Evolutionary conservation across 345 rosid species (phyloP), one percentile per base, ranked within the genome.

Genomic region (Eutrema japonicum): DNA sequence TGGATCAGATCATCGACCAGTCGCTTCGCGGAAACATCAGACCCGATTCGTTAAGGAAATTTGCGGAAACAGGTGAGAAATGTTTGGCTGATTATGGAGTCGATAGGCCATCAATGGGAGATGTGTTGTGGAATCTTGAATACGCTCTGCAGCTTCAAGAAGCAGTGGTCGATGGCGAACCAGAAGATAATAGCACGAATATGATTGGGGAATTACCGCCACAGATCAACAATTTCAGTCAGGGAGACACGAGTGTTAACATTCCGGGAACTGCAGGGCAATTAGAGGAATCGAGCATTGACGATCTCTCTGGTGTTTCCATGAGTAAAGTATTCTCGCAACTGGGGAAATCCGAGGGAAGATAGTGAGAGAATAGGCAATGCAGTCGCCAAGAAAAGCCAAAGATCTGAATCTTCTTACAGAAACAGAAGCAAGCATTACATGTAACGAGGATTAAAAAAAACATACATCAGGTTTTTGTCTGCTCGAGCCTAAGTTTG

Each of bases 251-350:
- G 8, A 74, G 76, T 37, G 78, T 79, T 60, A 81, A 51, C 40
- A 16, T 71, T 51, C 73, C 67, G 0, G 77, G 76, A 2, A 64
- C 85, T 0, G 70, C 77, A 3, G 78, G 85, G 1, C 86, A 70
- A 41, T 86, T 83, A 22, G 88, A 83, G 64, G 82, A 72, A 46
- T 83, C 90, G 11, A 74, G 78, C 47, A 85, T 60, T 4, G 85
- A 90, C 26, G 96, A 87, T 70, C 72, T 83, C 55, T 93, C 96
- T 3, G 89, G 87, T 41, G 80, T 85, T 75, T 89, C 98, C 10
- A 88, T 90, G 92, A 93, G 93, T 76, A 84, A 80, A 75, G 97
- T 90, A 9, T 90, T 93, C 85, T 93, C 98, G 3, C 98, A 93
- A 74, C 85, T 93, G 77, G 86, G 89, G 65, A 89, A 93, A 78